A percentile compares a stretch with the other conserved stretches of the same genome.
phyloP scores from a whole-genome alignment of 352 stramenopile genomes.

The Phytophthora pini region DNA sequence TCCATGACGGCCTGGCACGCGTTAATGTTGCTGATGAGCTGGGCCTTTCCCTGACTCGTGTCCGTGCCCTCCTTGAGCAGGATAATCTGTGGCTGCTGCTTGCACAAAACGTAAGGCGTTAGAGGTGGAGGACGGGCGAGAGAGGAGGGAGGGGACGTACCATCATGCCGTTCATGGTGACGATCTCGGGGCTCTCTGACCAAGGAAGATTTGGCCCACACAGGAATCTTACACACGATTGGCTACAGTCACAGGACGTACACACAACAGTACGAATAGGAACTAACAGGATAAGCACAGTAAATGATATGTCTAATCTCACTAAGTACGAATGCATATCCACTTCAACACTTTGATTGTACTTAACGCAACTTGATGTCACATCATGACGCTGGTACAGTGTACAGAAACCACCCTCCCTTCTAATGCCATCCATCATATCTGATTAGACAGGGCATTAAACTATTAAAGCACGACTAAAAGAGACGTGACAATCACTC shows the following conservation, averaged over 20 bases:
- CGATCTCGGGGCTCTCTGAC: conserved; percentile 21
- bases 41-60: conserved; percentile 97
- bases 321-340: conserved; percentile 5
- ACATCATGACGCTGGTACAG: background rate
- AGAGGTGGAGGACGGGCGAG: background rate
- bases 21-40: conserved; percentile 95
- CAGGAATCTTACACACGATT: conserved; percentile 26
- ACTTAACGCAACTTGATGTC: background rate
- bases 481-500: no score
- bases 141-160: conserved; percentile 23
- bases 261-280: conserved; percentile 5
- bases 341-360: background rate
- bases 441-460: no score
- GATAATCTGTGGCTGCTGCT: conserved; percentile 97
- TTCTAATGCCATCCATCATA: no score
- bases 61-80: conserved; percentile 99
- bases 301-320: background rate
- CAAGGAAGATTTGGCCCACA: conserved; percentile 42
- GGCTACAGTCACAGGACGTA: conserved; percentile 12
- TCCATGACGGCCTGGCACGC: conserved; percentile 96
- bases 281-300: background rate
- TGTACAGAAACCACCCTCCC: no score
- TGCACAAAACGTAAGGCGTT: background rate
- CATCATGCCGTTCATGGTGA: conserved; percentile 52
- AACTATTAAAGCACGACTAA: no score